These are phyloP conservation scores for Adenanthera pavonina DNA, from an alignment of 306 rosid species.

Conservation along the genomic window DNA sequence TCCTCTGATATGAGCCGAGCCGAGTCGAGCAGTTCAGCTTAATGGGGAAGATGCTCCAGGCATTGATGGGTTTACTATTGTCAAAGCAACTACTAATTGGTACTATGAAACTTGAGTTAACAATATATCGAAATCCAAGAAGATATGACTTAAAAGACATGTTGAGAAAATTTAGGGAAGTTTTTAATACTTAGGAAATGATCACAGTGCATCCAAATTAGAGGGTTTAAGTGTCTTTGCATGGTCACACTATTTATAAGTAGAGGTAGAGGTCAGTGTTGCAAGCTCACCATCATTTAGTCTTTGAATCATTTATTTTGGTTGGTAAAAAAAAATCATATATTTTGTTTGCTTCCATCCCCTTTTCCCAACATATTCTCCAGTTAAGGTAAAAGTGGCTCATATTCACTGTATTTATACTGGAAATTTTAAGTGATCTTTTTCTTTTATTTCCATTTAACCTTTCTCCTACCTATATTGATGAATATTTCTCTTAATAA, in stretches of 20 bases:
- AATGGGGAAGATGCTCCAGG: background rate
- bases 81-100: background rate
- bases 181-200: background rate
- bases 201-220: background rate
- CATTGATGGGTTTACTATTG: background rate
- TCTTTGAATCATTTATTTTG: too few relatives aligned
- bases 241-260: background rate
- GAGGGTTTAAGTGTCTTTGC: background rate
- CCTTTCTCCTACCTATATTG: slow-evolving; percentile 24
- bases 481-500: slow-evolving; percentile 34
- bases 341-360: background rate
- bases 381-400: too few relatives aligned
- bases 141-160: background rate
- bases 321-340: too few relatives aligned
- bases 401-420: too few relatives aligned
- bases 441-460: background rate
- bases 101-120: background rate
- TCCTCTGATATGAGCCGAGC: background rate
- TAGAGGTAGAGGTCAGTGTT: background rate
- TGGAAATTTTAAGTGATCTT: slow-evolving; percentile 9
- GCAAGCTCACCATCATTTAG: background rate
- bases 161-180: background rate
- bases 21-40: background rate
- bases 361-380: background rate
- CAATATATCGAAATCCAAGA: background rate